These are phyloP conservation scores for Eimeria acervulina DNA, from an alignment of 169 alveolate species.

Conservation along the genomic window DNA sequence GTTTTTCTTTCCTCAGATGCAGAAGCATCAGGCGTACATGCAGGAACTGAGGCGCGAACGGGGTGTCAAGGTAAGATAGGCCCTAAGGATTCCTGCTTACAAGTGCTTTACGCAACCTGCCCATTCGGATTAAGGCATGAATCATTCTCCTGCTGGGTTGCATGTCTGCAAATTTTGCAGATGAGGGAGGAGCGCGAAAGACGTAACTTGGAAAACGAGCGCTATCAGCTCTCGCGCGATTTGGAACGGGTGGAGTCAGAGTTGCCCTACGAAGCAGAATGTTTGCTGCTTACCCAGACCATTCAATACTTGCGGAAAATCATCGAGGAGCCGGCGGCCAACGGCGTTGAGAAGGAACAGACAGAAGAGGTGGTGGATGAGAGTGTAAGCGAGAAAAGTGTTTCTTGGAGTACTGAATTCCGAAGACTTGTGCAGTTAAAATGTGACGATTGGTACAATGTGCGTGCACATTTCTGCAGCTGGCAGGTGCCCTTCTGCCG, in stretches of 20 bases:
- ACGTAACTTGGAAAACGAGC: conserved; percentile 79
- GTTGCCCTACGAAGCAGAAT: conserved; percentile 75
- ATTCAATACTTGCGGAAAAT: conserved; percentile 78
- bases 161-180: neutral
- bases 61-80: conserved; percentile 38
- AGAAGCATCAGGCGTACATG: conserved; percentile 60
- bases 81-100: neutral
- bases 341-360: conserved; percentile 27
- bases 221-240: conserved; percentile 47
- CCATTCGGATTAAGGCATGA: neutral
- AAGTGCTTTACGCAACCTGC: neutral
- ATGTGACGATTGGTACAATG: neutral
- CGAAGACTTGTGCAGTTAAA: neutral
- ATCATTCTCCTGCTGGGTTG: neutral
- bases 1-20: conserved; percentile 36
- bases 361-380: conserved; percentile 23
- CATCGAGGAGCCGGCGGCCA: conserved; percentile 42
- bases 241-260: conserved; percentile 80
- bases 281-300: conserved; percentile 74
- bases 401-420: neutral
- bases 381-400: neutral
- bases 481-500: conserved; percentile 78
- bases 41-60: conserved; percentile 67
- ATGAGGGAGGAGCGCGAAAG: conserved; percentile 80
- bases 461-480: conserved; percentile 24